phyloP scores from a whole-genome alignment of 2,329 filamentous ascomycete genomes.

The Cryphonectria parasitica region DNA sequence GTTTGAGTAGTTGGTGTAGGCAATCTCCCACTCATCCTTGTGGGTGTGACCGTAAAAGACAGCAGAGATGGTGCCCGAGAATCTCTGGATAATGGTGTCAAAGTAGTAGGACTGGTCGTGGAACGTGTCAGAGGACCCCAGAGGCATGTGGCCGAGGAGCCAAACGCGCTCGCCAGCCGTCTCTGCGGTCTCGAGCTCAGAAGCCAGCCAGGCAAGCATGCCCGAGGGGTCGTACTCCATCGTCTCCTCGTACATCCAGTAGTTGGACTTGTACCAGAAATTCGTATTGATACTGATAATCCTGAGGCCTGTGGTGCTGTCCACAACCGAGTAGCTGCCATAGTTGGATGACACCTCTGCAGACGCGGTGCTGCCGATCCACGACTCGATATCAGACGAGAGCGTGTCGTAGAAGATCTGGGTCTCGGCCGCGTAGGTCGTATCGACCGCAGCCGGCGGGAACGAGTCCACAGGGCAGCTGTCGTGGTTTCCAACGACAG shows the following conservation, averaged over 20 bases:
- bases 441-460: slow-evolving; percentile 43
- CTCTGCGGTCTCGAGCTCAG: slow-evolving; percentile 58
- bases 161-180: slow-evolving; percentile 56
- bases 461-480: slow-evolving; percentile 57
- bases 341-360: slow-evolving; percentile 43
- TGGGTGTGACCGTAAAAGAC: slow-evolving; percentile 62
- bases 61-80: slow-evolving; percentile 56
- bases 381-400: slow-evolving; percentile 49
- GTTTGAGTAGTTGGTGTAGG: slow-evolving; percentile 52
- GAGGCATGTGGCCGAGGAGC: slow-evolving; percentile 61
- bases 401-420: slow-evolving; percentile 59
- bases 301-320: slow-evolving; percentile 48
- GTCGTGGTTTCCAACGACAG: slow-evolving; percentile 62
- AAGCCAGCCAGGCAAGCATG: slow-evolving; percentile 57
- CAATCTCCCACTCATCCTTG: slow-evolving; percentile 59
- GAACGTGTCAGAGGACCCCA: slow-evolving; percentile 54
- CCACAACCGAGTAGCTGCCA: slow-evolving; percentile 55
- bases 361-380: slow-evolving; percentile 46
- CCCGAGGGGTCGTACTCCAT: slow-evolving; percentile 55
- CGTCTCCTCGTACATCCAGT: slow-evolving; percentile 55
- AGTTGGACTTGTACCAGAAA: slow-evolving; percentile 63
- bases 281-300: slow-evolving; percentile 65
- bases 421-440: slow-evolving; percentile 39
- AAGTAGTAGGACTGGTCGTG: slow-evolving; percentile 53
- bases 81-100: slow-evolving; percentile 58